phyloP scores from a whole-genome alignment of 108 stramenopile genomes.

The Nitzschia sp. region DNA sequence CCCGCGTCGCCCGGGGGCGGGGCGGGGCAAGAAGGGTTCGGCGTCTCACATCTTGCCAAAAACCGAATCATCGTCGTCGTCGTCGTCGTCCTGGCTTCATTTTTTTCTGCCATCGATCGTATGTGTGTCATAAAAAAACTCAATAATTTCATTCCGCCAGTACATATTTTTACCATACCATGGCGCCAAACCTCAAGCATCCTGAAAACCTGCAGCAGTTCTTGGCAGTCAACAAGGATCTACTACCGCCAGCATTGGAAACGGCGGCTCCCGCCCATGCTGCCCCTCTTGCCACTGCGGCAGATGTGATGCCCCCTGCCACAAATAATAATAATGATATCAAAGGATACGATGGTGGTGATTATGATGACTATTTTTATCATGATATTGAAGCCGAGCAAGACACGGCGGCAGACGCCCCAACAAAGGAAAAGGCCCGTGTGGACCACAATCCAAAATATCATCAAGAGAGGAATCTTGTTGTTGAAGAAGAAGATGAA shows the following conservation, averaged over 20 bases:
- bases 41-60: too few species aligned
- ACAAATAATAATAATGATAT: not conserved
- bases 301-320: not conserved
- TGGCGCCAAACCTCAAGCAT: constrained; percentile 5
- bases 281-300: not conserved
- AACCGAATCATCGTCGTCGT: too few species aligned
- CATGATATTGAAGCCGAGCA: constrained; percentile 6
- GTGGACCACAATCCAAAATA: not conserved
- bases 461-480: not conserved
- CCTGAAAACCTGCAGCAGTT: not conserved
- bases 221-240: not conserved
- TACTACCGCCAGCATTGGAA: not conserved
- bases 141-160: too few species aligned
- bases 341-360: not conserved
- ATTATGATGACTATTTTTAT: not conserved
- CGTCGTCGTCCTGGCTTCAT: too few species aligned
- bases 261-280: not conserved
- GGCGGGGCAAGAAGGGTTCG: too few species aligned
- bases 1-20: too few species aligned
- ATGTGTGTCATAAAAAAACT: too few species aligned
- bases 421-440: not conserved
- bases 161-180: not conserved
- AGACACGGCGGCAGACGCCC: not conserved
- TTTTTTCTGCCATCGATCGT: too few species aligned
- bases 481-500: not conserved